Evolutionary conservation across 2,329 filamentous ascomycete species (phyloP).

Genomic region (Stachybotrys elegans): DNA sequence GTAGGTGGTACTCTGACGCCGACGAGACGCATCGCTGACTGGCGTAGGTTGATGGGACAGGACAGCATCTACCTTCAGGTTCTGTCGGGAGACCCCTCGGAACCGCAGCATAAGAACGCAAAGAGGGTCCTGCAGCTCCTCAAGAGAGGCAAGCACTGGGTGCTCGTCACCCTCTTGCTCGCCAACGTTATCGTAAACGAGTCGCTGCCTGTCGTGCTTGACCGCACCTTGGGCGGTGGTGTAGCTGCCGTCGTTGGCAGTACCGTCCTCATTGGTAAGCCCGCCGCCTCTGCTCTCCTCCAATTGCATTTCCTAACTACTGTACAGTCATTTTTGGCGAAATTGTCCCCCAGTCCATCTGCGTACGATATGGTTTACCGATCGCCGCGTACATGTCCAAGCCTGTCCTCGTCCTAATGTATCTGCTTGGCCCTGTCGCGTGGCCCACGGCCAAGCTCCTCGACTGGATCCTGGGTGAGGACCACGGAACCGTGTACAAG

Average conservation of each 20-base stretch:
- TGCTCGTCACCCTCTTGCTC: slow-evolving; percentile 86
- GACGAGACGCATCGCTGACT: slow-evolving; percentile 10
- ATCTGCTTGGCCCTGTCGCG: slow-evolving; percentile 79
- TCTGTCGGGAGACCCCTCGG: slow-evolving; percentile 78
- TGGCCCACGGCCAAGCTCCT: slow-evolving; percentile 96
- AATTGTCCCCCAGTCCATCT: slow-evolving; percentile 91
- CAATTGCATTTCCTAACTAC: slow-evolving; percentile 11
- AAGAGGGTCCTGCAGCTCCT: slow-evolving; percentile 74
- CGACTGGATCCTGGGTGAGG: slow-evolving; percentile 86
- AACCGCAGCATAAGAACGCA: slow-evolving; percentile 81
- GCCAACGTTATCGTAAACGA: slow-evolving; percentile 99
- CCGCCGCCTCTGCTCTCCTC: too few relatives aligned
- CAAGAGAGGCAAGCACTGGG: slow-evolving; percentile 93
- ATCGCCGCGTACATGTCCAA: slow-evolving; percentile 94
- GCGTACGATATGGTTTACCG: slow-evolving; percentile 89
- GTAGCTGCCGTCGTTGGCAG: slow-evolving; percentile 91
- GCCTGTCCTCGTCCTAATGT: slow-evolving; percentile 85
- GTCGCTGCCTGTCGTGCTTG: slow-evolving; percentile 89
- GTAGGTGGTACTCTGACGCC: slow-evolving; percentile 37
- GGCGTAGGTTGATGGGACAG: slow-evolving; percentile 56
- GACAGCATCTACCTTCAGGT: slow-evolving; percentile 98
- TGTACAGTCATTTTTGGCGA: slow-evolving; percentile 90
- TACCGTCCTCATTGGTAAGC: slow-evolving; percentile 85
- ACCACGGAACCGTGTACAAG: slow-evolving; percentile 96
- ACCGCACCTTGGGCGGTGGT: slow-evolving; percentile 88